Percentiles rank a stretch among this genome's conserved stretches.
These are phyloP conservation scores for Leptographium wingfieldii DNA, from an alignment of 2,329 filamentous ascomycete species.

Conservation along the genomic window DNA sequence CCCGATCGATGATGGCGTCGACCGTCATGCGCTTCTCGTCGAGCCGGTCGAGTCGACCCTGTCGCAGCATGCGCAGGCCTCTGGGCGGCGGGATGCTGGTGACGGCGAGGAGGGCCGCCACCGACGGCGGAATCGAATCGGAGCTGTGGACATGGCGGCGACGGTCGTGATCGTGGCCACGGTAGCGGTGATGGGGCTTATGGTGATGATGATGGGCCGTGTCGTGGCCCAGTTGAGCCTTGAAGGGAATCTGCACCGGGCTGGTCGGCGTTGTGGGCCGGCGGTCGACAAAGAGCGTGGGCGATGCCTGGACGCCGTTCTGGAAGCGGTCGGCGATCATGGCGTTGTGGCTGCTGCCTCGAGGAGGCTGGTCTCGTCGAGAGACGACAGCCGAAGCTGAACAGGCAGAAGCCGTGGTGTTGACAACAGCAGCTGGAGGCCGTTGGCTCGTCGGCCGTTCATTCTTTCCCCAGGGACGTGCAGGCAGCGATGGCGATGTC, in stretches of 20 bases:
- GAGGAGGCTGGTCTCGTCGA: not conserved
- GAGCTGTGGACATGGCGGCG: conserved; percentile 30
- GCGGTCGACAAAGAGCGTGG: not conserved
- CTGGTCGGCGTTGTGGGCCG: conserved; percentile 30
- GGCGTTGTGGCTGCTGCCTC: not conserved
- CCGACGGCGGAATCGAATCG: conserved; percentile 43
- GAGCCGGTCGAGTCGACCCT: not conserved
- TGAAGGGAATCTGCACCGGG: conserved; percentile 42
- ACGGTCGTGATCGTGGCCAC: not conserved
- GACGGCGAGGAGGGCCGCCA: conserved; percentile 48
- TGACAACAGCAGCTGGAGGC: not conserved
- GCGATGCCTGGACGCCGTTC: not conserved
- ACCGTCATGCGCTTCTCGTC: conserved; percentile 34
- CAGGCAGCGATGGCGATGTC: conserved; percentile 10
- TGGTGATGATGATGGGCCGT: conserved; percentile 22
- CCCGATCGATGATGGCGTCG: conserved; percentile 41
- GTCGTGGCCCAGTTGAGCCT: conserved; percentile 24
- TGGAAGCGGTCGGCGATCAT: not conserved
- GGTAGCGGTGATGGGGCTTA: conserved; percentile 3
- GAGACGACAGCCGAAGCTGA: not conserved
- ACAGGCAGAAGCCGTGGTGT: not conserved
- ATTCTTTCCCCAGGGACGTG: conserved; percentile 17
- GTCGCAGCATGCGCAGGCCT: conserved; percentile 14
- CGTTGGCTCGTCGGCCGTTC: conserved; percentile 7
- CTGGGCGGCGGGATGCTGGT: conserved; percentile 45